Base-by-base conservation (phyloP, 345 rosid species). In the Geranium brycei region DNA sequence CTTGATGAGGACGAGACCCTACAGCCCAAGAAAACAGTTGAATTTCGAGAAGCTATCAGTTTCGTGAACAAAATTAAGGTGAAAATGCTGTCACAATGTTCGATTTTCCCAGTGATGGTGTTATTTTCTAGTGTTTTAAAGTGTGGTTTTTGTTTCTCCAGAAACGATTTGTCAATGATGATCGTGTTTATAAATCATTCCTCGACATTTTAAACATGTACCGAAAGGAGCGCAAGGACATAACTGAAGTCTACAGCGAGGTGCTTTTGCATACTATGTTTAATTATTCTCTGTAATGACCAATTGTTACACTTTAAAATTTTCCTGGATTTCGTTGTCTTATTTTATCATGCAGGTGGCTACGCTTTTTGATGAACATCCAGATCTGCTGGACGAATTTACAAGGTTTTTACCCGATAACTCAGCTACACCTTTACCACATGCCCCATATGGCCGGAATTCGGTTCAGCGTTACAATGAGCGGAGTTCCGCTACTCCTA, bases 311-410 rank as follows among this genome's bases (percentile, higher is more conserved):
- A 6, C 63, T 19, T 31, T 2, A 23, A 23, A 23, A 23, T 30
- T 59, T 7, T 38, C 38, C 56, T 63, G 5, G 41, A 35, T 35
- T 35, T 4, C 41, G 38, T 3, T 30, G 62, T 66, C 17, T 70
- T 69, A 59, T 68, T 35, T 17, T 74, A 56, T 62, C 31, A 57
- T 73, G 30, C 71, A 92, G 98, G 98, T 92, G 19, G 85, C 91
- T 47, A 19, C 64, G 65, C 93, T 92, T 59, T 86, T 92, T 79
- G 84, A 81, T 66, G 84, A 87, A 72, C 97, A 92, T 70, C 59
- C 70, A 17, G 98, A 92, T 81, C 78, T 89, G 77, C 93, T 92
- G 40, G 95, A 87, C 18, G 96, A 89, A 78, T 92, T 92, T 77
- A 77, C 82, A 19, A 78, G 83, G 72, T 89, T 87, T 75, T 80